Evolutionary conservation across 179 eudicot species (phyloP).

Genomic region (Spergularia azorica): DNA sequence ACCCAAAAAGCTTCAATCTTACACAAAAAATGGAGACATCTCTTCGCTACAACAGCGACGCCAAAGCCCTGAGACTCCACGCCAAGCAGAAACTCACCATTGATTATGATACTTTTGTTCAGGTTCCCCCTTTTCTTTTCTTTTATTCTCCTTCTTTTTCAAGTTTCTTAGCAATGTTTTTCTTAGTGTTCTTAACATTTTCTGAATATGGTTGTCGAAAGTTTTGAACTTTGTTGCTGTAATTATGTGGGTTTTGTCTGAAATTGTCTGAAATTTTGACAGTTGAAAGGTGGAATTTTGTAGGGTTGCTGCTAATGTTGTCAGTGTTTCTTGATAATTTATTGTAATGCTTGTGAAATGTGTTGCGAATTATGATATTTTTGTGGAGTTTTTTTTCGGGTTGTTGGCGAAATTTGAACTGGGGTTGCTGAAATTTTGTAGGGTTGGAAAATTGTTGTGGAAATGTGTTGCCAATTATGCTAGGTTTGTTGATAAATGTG

Average conservation of each 20-base stretch:
- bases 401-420: not conserved
- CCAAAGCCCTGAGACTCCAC: slow-evolving; percentile 61
- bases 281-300: no score
- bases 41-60: slow-evolving; percentile 56
- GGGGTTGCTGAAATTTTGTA: not conserved
- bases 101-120: slow-evolving; percentile 45
- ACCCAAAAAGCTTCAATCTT: no score
- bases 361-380: not conserved
- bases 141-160: not conserved
- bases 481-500: no score
- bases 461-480: no score
- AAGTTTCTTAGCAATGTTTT: not conserved
- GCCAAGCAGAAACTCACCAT: slow-evolving; percentile 69
- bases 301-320: no score
- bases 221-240: not conserved
- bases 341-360: not conserved
- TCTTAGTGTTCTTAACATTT: not conserved
- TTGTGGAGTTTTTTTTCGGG: not conserved
- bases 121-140: slow-evolving; percentile 35
- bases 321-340: no score
- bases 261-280: no score
- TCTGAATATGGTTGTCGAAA: not conserved
- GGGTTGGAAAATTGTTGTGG: not conserved
- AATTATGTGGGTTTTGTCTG: not conserved
- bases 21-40: slow-evolving; percentile 65